Evolutionary conservation across 306 rosid species (phyloP).

Genomic region (Echinosophora koreensis): DNA sequence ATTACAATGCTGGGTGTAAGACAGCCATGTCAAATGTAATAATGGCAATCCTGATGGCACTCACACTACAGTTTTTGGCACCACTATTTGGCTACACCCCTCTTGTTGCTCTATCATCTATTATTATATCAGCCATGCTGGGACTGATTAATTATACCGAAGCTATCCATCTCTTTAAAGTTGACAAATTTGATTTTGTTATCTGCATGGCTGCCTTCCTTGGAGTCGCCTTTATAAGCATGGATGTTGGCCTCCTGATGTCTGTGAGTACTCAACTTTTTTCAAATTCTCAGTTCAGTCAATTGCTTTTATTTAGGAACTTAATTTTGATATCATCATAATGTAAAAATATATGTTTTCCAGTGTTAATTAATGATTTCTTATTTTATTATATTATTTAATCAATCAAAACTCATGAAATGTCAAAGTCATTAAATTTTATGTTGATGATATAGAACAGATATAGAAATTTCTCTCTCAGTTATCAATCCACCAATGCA

Average conservation of each 20-base stretch:
- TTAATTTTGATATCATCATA: no score
- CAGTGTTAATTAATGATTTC: no score
- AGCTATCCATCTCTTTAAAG: conserved; percentile 62
- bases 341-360: no score
- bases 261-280: conserved; percentile 62
- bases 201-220: conserved; percentile 76
- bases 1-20: conserved; percentile 79
- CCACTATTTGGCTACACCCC: conserved; percentile 89
- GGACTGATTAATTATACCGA: conserved; percentile 67
- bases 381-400: no score
- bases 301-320: not conserved
- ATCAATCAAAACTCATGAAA: no score
- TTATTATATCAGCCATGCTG: conserved; percentile 86
- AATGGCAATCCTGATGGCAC: conserved; percentile 61
- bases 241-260: conserved; percentile 74
- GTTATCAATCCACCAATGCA: no score
- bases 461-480: no score
- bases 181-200: conserved; percentile 84
- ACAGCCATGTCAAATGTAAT: conserved; percentile 74
- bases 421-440: no score
- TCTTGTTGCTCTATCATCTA: conserved; percentile 79
- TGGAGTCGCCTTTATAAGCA: conserved; percentile 68
- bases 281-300: not conserved
- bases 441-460: no score
- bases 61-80: conserved; percentile 72